Evolutionary conservation across 1,284 basidiomycete genomes (phyloP), one percentile per base, ranked within the genome.

Genomic region (Rhodotorula sp.): DNA sequence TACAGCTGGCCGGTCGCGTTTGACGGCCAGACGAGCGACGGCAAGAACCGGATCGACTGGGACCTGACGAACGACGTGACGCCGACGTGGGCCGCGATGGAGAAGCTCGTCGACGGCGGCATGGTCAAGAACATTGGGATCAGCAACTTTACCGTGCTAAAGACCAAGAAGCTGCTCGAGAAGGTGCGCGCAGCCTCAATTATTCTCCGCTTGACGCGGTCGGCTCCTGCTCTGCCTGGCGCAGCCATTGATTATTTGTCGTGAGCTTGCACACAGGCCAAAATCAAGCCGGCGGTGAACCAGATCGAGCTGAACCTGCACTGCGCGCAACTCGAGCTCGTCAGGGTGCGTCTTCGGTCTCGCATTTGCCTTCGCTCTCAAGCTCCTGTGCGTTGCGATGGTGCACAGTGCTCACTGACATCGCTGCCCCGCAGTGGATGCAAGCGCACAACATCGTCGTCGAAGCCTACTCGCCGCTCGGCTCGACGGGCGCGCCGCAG

Each of bases 271-370:
- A 0, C 10, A n/a, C 54, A 67, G 66, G 69, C 67, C 16, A 82
- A 80, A 74, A 82, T 84, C 79, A 81, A 83, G 76, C 85, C 85
- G 49, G 91, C 89, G 45, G 87, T 91, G 70, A 90, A 91, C 79
- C 89, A 93, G 80, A 89, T 94, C 64, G 93, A 94, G 80, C 85
- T 93, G 46, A 92, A 86, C 81, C 90, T 87, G 81, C 91, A 87
- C 85, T 88, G 89, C 80, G 90, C 92, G 25, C 92, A 95, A 81
- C 88, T 89, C 1, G 90, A 92, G 77, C 85, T 95, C 50, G 82
- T 92, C 68, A 84, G 87, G 56, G 72, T 74, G 45, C 57, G 61
- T 62, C 34, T 42, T 50, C 55, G 48, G 42, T 16, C 53, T 19
- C 27, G 46, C 41, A 19, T n/a, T n/a, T n/a, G 59, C 25, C 46